These are phyloP conservation scores for Phylloporus gajari DNA, from an alignment of 1,284 basidiomycete genomes.

Conservation along the genomic window DNA sequence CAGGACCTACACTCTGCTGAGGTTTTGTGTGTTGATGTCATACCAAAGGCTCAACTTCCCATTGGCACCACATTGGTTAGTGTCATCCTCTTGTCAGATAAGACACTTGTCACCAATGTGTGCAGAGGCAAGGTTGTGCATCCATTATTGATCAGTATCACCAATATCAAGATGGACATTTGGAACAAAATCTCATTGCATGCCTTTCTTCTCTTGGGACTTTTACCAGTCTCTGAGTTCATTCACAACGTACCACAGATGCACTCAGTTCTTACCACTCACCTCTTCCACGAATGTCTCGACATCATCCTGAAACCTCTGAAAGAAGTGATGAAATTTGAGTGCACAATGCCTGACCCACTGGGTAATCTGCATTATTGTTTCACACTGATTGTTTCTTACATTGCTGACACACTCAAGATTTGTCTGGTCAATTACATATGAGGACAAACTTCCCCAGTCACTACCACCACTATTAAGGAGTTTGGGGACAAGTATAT, in stretches of 20 bases:
- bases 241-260: background rate
- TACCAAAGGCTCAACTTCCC: background rate
- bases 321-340: background rate
- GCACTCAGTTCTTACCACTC: background rate
- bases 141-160: background rate
- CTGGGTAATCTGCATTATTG: background rate
- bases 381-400: background rate
- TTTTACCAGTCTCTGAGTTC: background rate
- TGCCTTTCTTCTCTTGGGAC: background rate
- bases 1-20: background rate
- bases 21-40: background rate
- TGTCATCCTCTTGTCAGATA: slow-evolving; percentile 3
- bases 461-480: background rate
- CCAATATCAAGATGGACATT: background rate
- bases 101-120: background rate
- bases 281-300: background rate
- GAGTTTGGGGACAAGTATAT: background rate
- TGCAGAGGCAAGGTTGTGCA: background rate
- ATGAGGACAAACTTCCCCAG: background rate
- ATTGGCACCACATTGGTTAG: background rate
- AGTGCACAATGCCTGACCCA: background rate
- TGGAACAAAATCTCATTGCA: background rate
- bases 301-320: background rate
- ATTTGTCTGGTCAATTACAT: background rate
- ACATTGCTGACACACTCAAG: background rate